A percentile compares a stretch with the other conserved stretches of the same genome.
Evolutionary conservation across 2,329 filamentous ascomycete species (phyloP).

Genomic region (Exophiala bonariae): DNA sequence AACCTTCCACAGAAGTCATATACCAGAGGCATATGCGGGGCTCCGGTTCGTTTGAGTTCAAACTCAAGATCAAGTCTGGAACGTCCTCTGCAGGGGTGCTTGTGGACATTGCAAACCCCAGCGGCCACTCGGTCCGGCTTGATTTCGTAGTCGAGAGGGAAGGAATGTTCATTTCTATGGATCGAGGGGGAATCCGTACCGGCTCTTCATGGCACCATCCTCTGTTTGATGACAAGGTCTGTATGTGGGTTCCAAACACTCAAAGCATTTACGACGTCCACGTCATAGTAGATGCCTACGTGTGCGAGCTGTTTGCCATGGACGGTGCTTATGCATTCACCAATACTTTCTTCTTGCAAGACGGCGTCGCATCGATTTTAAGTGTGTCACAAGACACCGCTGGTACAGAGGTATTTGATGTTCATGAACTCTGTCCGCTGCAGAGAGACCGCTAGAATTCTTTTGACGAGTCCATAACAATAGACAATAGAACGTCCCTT

Average conservation of each 20-base stretch:
- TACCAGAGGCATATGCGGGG: background rate
- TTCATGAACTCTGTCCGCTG: background rate
- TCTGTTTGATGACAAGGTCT: conserved; percentile 7
- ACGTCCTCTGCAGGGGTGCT: background rate
- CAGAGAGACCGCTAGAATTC: too few species aligned
- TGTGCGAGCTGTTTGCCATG: conserved; percentile 1
- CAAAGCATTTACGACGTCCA: conserved; percentile 1
- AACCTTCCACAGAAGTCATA: background rate
- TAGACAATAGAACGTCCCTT: too few species aligned
- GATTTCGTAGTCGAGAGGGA: background rate
- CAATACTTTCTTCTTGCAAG: conserved; percentile 1
- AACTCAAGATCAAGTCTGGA: conserved; percentile 2
- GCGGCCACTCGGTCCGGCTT: conserved; percentile 1
- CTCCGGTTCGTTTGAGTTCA: conserved; percentile 4
- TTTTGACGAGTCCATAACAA: too few species aligned
- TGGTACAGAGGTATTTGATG: background rate
- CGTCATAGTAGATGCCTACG: conserved; percentile 1
- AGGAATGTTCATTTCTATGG: conserved; percentile 1
- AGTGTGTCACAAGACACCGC: conserved; percentile 1
- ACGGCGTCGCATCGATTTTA: conserved; percentile 2
- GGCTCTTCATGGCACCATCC: conserved; percentile 2
- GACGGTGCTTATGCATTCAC: conserved; percentile 5
- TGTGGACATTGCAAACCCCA: conserved; percentile 3
- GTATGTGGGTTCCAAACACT: conserved; percentile 3
- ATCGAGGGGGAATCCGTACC: background rate